Evolutionary conservation across 2,329 filamentous ascomycete genomes (phyloP).

Genomic region (Apiospora malaysiana): DNA sequence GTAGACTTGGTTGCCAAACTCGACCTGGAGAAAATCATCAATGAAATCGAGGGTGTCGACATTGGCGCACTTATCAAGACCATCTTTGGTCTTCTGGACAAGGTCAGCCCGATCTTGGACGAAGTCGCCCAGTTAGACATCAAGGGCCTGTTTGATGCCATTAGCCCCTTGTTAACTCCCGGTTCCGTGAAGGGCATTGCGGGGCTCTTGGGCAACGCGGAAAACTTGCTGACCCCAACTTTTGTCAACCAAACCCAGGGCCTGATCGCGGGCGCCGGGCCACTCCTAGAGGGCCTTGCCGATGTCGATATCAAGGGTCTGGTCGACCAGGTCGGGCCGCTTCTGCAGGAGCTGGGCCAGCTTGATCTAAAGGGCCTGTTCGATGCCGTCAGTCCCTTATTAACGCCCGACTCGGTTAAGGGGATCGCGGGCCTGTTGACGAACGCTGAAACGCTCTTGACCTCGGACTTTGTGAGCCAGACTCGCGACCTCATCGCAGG

Average conservation of each 20-base stretch:
- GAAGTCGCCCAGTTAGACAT: conserved; percentile 41
- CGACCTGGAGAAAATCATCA: conserved; percentile 36
- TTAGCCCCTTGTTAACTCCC: conserved; percentile 38
- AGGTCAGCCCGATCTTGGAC: conserved; percentile 30
- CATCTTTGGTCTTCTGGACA: conserved; percentile 30
- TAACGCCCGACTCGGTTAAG: conserved; percentile 36
- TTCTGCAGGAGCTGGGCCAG: conserved; percentile 39
- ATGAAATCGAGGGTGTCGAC: conserved; percentile 39
- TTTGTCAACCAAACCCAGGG: conserved; percentile 29
- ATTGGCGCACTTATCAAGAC: conserved; percentile 41
- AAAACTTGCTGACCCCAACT: conserved; percentile 29
- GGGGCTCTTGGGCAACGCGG: conserved; percentile 34
- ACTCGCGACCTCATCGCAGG: background rate
- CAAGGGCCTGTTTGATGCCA: conserved; percentile 39
- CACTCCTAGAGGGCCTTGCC: conserved; percentile 30
- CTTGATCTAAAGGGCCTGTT: conserved; percentile 41
- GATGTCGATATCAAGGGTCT: conserved; percentile 41
- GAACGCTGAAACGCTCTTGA: conserved; percentile 34
- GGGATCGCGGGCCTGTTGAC: conserved; percentile 35
- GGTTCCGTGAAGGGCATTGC: conserved; percentile 42
- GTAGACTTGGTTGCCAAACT: conserved; percentile 36
- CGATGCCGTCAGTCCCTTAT: conserved; percentile 41
- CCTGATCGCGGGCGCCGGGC: conserved; percentile 30
- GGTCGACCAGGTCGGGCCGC: conserved; percentile 41
- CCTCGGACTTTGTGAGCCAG: conserved; percentile 34